Evolutionary conservation across 768 basidiomycete species (phyloP).

Genomic region (Porpolomopsis calyptriformis): DNA sequence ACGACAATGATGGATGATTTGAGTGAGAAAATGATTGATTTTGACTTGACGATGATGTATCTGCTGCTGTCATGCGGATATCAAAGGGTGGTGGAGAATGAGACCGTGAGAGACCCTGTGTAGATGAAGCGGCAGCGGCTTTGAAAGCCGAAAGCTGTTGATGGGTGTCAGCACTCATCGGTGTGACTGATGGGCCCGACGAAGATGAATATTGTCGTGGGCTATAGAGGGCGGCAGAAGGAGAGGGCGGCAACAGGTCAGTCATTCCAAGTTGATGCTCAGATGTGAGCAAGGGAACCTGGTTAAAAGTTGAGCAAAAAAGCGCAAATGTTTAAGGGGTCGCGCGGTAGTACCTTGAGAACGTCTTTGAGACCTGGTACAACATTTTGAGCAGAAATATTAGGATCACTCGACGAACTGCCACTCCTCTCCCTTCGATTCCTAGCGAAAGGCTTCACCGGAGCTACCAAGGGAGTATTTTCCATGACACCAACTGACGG

Average conservation of each 20-base stretch:
- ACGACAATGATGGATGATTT: constrained; percentile 21
- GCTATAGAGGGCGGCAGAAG: constrained; percentile 33
- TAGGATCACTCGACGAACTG: constrained; percentile 30
- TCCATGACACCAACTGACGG: constrained; percentile 7
- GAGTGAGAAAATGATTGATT: constrained; percentile 18
- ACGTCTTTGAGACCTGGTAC: constrained; percentile 63
- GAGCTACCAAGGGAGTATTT: constrained; percentile 25
- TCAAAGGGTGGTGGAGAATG: constrained; percentile 23
- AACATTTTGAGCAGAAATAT: constrained; percentile 14
- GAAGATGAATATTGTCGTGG: constrained; percentile 27
- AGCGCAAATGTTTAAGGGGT: no score
- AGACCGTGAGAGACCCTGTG: constrained; percentile 22
- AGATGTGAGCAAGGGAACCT: constrained; percentile 59
- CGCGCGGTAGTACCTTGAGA: constrained; percentile 51
- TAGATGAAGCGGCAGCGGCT: constrained; percentile 14
- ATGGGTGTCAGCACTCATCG: constrained; percentile 6
- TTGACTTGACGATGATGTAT: constrained; percentile 18
- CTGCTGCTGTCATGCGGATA: constrained; percentile 11
- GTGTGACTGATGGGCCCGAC: constrained; percentile 21
- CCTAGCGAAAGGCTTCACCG: constrained; percentile 36
- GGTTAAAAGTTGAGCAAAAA: not conserved
- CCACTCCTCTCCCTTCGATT: constrained; percentile 36
- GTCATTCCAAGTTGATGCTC: constrained; percentile 60
- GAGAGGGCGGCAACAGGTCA: constrained; percentile 69
- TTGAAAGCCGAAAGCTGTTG: constrained; percentile 13